Conservation (phyloP, 108 stramenopile species). For the Pinguiococcus pyrenoidosus region DNA sequence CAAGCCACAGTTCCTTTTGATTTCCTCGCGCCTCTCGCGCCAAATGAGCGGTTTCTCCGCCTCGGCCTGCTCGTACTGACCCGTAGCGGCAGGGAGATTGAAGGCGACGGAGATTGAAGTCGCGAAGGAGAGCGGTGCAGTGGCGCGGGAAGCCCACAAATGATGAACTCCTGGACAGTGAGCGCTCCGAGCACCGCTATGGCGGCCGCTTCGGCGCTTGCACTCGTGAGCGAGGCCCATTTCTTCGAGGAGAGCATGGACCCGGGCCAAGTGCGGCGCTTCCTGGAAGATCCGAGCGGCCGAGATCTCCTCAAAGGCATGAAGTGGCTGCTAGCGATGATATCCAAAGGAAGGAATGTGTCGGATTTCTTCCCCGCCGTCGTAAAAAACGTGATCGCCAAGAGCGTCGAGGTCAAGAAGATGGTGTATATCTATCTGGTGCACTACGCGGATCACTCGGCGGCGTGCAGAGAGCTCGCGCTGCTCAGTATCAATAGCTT, state of each 20-base stretch:
- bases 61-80: too few species aligned
- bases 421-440: conserved; percentile 98
- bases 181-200: too few species aligned
- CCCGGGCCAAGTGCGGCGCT: conserved; percentile 61
- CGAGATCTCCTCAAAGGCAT: conserved; percentile 71
- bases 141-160: too few species aligned
- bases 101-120: too few species aligned
- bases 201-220: too few species aligned
- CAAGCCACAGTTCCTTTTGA: too few species aligned
- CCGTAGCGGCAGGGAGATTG: too few species aligned
- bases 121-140: too few species aligned
- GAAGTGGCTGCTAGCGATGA: conserved; percentile 95
- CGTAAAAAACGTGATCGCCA: conserved; percentile 66
- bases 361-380: conserved; percentile 92
- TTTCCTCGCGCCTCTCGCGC: too few species aligned
- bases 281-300: conserved; percentile 51
- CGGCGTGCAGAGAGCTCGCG: conserved; percentile 77
- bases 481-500: conserved; percentile 88
- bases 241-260: conserved; percentile 94
- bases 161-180: too few species aligned
- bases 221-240: conserved; percentile 83
- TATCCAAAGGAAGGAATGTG: conserved; percentile 77
- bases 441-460: conserved; percentile 48
- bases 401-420: conserved; percentile 84
- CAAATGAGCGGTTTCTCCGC: too few species aligned